Conservation (phyloP, 768 basidiomycete species). For the Rickenella mellea region DNA sequence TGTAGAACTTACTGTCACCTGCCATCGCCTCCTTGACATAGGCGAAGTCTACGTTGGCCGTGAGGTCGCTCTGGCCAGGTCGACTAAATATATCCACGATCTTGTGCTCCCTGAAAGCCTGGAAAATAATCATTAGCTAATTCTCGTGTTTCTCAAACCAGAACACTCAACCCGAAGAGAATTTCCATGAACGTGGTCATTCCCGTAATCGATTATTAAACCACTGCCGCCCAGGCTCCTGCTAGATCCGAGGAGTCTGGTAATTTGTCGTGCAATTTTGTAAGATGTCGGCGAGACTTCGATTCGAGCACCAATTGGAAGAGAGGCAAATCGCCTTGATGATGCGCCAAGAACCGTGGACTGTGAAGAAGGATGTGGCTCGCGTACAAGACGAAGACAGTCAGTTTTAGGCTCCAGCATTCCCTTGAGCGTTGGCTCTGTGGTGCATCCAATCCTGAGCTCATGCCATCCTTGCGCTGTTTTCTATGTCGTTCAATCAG, state of each 20-base stretch:
- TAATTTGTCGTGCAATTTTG: slow-evolving; percentile 58
- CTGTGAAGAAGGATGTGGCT: slow-evolving; percentile 43
- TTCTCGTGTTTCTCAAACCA: slow-evolving; percentile 1
- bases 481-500: slow-evolving; percentile 41
- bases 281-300: slow-evolving; percentile 75
- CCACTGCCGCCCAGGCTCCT: slow-evolving; percentile 42
- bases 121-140: background rate
- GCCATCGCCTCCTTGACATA: slow-evolving; percentile 72
- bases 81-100: slow-evolving; percentile 76
- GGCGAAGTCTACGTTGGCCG: slow-evolving; percentile 94
- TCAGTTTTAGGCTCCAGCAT: slow-evolving; percentile 13
- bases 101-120: slow-evolving; percentile 88
- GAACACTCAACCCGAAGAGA: slow-evolving; percentile 66
- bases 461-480: slow-evolving; percentile 77
- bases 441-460: slow-evolving; percentile 51
- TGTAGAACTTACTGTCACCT: slow-evolving; percentile 43
- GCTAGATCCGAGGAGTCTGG: slow-evolving; percentile 40
- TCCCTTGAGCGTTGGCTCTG: slow-evolving; percentile 27
- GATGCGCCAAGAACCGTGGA: slow-evolving; percentile 50
- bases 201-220: slow-evolving; percentile 87
- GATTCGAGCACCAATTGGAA: slow-evolving; percentile 63
- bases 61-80: slow-evolving; percentile 87
- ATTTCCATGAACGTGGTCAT: slow-evolving; percentile 51
- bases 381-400: slow-evolving; percentile 55
- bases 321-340: slow-evolving; percentile 57